Evolutionary conservation across 345 rosid species (phyloP).

Genomic region (Murraya koenigii): DNA sequence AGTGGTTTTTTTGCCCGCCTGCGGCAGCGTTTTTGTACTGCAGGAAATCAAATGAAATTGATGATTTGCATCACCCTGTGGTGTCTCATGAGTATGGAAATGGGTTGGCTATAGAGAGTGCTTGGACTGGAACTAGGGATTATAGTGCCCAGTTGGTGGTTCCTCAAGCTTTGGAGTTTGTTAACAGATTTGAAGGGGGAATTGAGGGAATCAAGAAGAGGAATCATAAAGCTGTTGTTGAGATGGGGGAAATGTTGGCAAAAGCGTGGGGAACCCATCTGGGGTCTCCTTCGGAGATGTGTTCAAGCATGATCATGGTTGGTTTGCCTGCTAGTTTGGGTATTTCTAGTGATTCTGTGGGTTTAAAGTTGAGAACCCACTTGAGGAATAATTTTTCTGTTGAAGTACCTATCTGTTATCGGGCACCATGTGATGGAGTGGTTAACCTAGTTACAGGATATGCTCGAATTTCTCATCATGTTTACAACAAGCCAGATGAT

Average conservation of each 20-base stretch:
- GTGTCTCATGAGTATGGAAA: constrained; percentile 91
- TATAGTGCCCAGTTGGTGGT: constrained; percentile 86
- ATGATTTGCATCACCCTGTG: constrained; percentile 84
- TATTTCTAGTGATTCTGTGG: constrained; percentile 48
- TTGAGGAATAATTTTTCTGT: constrained; percentile 60
- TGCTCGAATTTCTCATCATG: constrained; percentile 81
- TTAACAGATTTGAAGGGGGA: constrained; percentile 81
- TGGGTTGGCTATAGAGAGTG: constrained; percentile 81
- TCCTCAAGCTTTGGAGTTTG: constrained; percentile 71
- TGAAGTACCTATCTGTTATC: constrained; percentile 71
- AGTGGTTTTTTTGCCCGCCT: constrained; percentile 98
- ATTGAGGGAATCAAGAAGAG: constrained; percentile 74
- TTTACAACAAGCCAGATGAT: constrained; percentile 75
- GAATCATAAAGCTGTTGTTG: constrained; percentile 69
- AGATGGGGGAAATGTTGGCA: constrained; percentile 83
- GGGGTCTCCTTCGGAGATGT: constrained; percentile 82
- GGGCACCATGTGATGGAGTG: constrained; percentile 53
- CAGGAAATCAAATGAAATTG: constrained; percentile 30
- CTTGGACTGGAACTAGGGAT: constrained; percentile 94
- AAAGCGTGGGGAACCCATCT: constrained; percentile 84
- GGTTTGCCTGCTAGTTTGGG: constrained; percentile 72
- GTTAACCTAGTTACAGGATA: constrained; percentile 56
- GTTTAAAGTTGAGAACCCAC: constrained; percentile 50
- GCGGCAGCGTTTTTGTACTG: constrained; percentile 82
- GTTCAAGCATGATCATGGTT: constrained; percentile 84